phyloP scores from a whole-genome alignment of 2,329 filamentous ascomycete species.

The Aspergillus sp. region DNA sequence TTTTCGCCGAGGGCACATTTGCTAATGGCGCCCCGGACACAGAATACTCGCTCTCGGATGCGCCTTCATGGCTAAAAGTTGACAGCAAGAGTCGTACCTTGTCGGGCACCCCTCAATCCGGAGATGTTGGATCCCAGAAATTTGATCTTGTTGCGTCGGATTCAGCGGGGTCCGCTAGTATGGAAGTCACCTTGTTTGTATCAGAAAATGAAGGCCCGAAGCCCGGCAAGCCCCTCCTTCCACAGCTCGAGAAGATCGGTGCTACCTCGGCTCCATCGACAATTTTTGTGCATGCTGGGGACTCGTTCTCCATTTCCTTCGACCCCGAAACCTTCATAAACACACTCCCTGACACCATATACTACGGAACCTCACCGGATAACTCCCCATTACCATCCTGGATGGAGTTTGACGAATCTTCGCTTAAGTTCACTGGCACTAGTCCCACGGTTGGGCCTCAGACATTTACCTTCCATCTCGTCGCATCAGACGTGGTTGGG shows the following conservation, averaged over 20 bases:
- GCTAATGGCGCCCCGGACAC: constrained; percentile 52
- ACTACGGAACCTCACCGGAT: constrained; percentile 71
- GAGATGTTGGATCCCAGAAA: constrained; percentile 53
- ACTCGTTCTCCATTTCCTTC: constrained; percentile 64
- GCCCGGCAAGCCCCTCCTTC: constrained; percentile 27
- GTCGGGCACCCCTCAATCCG: constrained; percentile 61
- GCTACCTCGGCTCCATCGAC: constrained; percentile 34
- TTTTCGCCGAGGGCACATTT: constrained; percentile 61
- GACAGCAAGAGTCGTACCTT: constrained; percentile 62
- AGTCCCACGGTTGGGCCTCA: constrained; percentile 69
- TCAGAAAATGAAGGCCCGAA: constrained; percentile 43
- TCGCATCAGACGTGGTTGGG: constrained; percentile 75
- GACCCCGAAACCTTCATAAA: constrained; percentile 64
- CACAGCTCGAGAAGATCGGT: constrained; percentile 32
- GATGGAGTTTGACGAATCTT: constrained; percentile 66
- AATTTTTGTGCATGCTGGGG: constrained; percentile 34
- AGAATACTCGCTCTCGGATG: constrained; percentile 61
- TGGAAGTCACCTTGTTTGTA: constrained; percentile 67
- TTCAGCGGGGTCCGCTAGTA: constrained; percentile 55
- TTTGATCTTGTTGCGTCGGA: constrained; percentile 70
- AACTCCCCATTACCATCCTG: constrained; percentile 83
- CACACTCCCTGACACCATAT: constrained; percentile 52
- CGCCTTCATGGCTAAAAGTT: constrained; percentile 71
- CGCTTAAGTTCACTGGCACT: constrained; percentile 64
- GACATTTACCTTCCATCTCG: constrained; percentile 64